Evolutionary conservation across 2,329 filamentous ascomycete genomes (phyloP), one percentile per base, ranked within the genome.

Genomic region (Thermoascus crustaceus): DNA sequence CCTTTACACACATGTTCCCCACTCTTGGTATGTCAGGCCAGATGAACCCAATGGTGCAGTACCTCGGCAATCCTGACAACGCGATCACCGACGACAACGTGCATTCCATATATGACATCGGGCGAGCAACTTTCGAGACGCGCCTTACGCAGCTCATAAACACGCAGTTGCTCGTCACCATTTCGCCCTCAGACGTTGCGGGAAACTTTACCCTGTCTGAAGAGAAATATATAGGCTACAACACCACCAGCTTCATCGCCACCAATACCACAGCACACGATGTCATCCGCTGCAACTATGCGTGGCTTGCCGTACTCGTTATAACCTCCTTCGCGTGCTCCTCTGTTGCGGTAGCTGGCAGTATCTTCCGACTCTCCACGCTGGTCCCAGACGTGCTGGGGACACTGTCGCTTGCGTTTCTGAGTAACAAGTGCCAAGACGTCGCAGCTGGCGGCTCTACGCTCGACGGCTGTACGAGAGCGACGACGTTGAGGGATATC

Each of bases 301-400:
- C 21, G 7, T 23, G 21, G 21, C 21, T 23, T n/a, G 21, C 21
- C 7, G 21, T n/a, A n/a, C 21, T 23, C 7, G 11, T 32, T 8
- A 20, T 32, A 5, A 9, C 16, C 11, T 14, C 16, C 5, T 5
- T 19, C 11, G 18, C 30, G 8, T 9, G 9, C 9, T 32, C 11
- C 13, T 10, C 19, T 8, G 11, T 19, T 13, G 30, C 10, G 5
- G 13, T 32, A 10, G 30, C 17, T 9, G 30, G 10, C 5, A 17
- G 7, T 20, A 17, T 19, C 18, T 14, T 19, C 5, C 30, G 30
- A 8, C 10, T 32, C 5, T 5, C 10, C 17, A 32, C 30, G 5
- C 30, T 32, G 13, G 23, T 22, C 5, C 33, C 33, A 1, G 24
- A 29, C 14, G 22, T 35, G 21, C 18, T 35, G 23, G 33, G 33